Conservation (phyloP, 2,329 filamentous ascomycete genomes). For the Talaromyces marneffei region DNA sequence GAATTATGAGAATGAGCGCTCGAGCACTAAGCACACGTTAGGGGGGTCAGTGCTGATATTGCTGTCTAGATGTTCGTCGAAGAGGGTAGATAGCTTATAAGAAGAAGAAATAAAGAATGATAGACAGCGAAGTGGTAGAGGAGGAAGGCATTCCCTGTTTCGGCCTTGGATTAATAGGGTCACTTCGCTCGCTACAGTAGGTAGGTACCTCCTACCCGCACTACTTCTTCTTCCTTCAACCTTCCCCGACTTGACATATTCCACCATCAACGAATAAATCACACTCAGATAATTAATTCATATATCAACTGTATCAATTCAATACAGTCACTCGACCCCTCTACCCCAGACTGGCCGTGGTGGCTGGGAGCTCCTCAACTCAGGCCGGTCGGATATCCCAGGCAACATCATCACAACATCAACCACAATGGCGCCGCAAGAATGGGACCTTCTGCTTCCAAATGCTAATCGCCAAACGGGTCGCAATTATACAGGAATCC, state of each 20-base stretch:
- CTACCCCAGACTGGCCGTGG: background rate
- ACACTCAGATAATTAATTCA: background rate
- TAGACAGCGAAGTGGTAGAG: background rate
- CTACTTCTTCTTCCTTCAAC: background rate
- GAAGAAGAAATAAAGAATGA: background rate
- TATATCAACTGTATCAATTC: background rate
- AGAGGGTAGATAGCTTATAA: background rate
- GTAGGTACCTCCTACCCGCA: too few species aligned
- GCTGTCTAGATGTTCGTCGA: background rate
- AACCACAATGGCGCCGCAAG: slow-evolving; percentile 9
- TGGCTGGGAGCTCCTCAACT: background rate
- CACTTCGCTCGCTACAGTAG: background rate
- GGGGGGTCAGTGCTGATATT: background rate
- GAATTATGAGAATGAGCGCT: background rate
- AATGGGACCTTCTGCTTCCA: slow-evolving; percentile 13
- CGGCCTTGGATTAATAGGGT: background rate
- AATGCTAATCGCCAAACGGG: background rate
- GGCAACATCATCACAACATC: background rate
- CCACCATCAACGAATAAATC: background rate
- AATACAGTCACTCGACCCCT: background rate
- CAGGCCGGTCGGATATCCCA: background rate
- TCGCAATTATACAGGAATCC: slow-evolving; percentile 42
- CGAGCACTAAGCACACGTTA: background rate
- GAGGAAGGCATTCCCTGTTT: background rate
- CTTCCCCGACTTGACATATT: background rate